Base-by-base conservation (phyloP, 768 basidiomycete genomes). In the Tylopilus balloui region DNA sequence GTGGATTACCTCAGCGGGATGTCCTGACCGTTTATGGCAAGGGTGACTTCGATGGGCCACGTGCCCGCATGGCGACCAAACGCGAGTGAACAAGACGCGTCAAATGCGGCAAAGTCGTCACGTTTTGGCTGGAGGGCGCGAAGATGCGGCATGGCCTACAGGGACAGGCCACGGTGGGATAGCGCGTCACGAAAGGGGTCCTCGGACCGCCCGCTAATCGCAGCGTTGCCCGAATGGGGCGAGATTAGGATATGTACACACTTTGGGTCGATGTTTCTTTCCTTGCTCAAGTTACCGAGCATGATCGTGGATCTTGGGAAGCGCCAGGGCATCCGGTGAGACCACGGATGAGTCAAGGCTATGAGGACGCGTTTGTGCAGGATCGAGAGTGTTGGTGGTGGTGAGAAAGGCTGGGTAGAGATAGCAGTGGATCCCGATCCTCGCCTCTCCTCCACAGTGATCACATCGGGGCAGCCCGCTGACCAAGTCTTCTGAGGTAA, bases 271-370 rank as follows among this genome's bases (percentile, higher is more conserved):
- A 44, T 34, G 48, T 40, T 32, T 21, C 36, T 1, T 39, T 51
- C 25, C 10, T 15, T n/a, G n/a, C n/a, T n/a, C n/a, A n/a, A n/a
- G 48, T 42, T 41, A 14, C 40, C 39, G 35, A 42, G 41, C 20
- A 31, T 17, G 27, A 55, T 50, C 41, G 41, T 10, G 27, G 46
- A 53, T 42, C 56, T 57, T 41, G 51, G 55, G 31, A 47, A 34
- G 42, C 12, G 34, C 14, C 20, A 13, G 19, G 27, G 31, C 9
- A 14, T 37, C 14, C 12, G 6, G 23, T 28, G 25, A n/a, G n/a
- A n/a, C n/a, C n/a, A n/a, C n/a, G 40, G 34, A 50, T 21, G 42
- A 43, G 31, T 32, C n/a, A 34, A 17, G n/a, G 15, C 7, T n/a
- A n/a, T n/a, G n/a, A n/a, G n/a, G n/a, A n/a, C n/a, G n/a, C n/a